phyloP scores from a whole-genome alignment of 441 rosid species.

The Croton setiger region DNA sequence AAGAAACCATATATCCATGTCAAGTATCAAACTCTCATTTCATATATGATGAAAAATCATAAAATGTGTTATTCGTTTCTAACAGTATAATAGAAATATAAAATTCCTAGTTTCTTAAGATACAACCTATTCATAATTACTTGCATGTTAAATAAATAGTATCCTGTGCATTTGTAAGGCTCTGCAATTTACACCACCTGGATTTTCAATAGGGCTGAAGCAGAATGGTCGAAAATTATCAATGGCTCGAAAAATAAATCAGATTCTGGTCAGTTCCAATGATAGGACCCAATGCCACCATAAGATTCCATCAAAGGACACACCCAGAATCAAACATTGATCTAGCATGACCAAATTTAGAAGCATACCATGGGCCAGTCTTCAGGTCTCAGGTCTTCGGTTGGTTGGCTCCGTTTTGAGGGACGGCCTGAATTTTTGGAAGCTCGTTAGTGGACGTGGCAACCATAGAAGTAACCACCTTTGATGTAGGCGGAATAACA shows the following conservation, averaged over 20 bases:
- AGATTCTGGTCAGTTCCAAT: constrained; percentile 27
- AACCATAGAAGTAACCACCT: constrained; percentile 22
- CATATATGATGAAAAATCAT: constrained; percentile 25
- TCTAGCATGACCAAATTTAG: constrained; percentile 14
- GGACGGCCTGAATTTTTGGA: constrained; percentile 31
- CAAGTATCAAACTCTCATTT: constrained; percentile 19
- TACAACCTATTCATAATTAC: constrained; percentile 24
- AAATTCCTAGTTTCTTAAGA: constrained; percentile 26
- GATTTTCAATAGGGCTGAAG: constrained; percentile 26
- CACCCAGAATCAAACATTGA: constrained; percentile 23
- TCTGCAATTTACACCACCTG: constrained; percentile 31
- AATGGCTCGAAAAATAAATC: constrained; percentile 23
- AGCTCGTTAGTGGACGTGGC: constrained; percentile 29
- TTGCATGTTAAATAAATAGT: constrained; percentile 13
- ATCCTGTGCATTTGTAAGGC: constrained; percentile 26
- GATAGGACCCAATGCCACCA: constrained; percentile 22
- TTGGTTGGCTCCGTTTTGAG: constrained; percentile 50
- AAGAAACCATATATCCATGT: too few relatives aligned
- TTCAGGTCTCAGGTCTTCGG: constrained; percentile 34
- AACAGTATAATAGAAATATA: constrained; percentile 21
- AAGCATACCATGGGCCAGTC: constrained; percentile 28
- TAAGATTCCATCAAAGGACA: constrained; percentile 24
- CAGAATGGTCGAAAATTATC: constrained; percentile 22
- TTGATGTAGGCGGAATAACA: constrained; percentile 31
- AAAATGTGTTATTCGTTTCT: constrained; percentile 19